These are phyloP conservation scores for Tetrahymena malaccensis DNA, from an alignment of 73 alveolate genomes.

Conservation along the genomic window DNA sequence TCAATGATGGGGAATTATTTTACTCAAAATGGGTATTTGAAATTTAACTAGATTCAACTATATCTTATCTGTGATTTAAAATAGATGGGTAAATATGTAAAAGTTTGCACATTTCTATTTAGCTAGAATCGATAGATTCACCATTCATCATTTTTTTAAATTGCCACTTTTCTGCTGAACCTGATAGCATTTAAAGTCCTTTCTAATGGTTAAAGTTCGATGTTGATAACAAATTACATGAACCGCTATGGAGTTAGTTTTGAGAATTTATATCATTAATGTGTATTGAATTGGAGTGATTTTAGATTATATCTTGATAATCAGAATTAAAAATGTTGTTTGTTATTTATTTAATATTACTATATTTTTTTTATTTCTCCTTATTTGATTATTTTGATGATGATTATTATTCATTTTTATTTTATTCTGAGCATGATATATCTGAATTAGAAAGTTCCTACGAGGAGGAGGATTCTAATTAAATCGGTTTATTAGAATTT, in stretches of 20 bases:
- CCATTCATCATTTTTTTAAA: neutral
- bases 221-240: neutral
- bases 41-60: neutral
- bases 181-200: neutral
- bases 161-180: neutral
- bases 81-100: neutral
- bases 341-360: neutral
- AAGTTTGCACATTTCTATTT: neutral
- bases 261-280: neutral
- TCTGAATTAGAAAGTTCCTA: neutral
- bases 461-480: neutral
- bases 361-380: neutral
- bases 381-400: too few relatives aligned
- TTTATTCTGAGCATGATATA: neutral
- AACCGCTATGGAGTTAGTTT: too few relatives aligned
- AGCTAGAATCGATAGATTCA: neutral
- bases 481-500: neutral
- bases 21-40: neutral
- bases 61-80: neutral
- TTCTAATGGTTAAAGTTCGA: neutral
- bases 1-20: neutral
- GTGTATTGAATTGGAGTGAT: neutral
- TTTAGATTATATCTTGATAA: neutral
- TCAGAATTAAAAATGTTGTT: neutral
- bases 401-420: neutral